Evolutionary conservation across 306 rosid genomes (phyloP), one percentile per base, ranked within the genome.

Genomic region (Calophaca sinica): DNA sequence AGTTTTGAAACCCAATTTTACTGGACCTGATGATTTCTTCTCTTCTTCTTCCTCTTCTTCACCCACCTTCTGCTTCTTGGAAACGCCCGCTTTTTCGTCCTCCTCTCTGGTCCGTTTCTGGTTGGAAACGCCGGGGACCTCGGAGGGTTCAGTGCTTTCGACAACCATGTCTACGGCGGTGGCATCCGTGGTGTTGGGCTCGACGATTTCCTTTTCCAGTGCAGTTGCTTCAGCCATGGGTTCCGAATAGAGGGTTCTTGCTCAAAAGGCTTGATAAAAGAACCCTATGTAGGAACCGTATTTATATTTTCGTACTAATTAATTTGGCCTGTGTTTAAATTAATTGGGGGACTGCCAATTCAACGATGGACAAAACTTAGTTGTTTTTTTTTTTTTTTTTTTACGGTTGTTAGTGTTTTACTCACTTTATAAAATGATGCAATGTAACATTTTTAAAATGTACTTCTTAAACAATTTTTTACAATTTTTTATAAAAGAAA

Each of bases 1-100:
- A 9, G 6, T 41, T 80, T 78, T 88, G 75, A 81, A 82, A 38
- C 93, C 91, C 65, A 87, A 20, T 3, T 33, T 53, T 29, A 80
- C 84, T 60, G 63, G 85, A 68, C 52, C 84, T 6, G 72, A 50
- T 1, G 66, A 42, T 55, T 54, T 50, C 54, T 75, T 62, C 68
- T 53, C 75, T 5, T 73, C 84, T 10, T 60, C 81, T 6, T 61
- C 85, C 38, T 75, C 58, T 36, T 20, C 11, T 0, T 12, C 38
- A 1, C 58, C 70, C 46, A 78, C 82, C 65, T 81, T 84, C 5
- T 8, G 83, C 78, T 72, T 84, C 83, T 84, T 80, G 2, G 58
- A 55, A 54, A 29, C 58, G 0, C 29, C 51, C 9, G 29, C 77
- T 35, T 58, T n/a, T 45, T 46, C 52, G 9, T 26, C 36, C 8